Evolutionary conservation across 1,284 basidiomycete genomes (phyloP), one percentile per base, ranked within the genome.

Genomic region (Apiotrichum domesticum): DNA sequence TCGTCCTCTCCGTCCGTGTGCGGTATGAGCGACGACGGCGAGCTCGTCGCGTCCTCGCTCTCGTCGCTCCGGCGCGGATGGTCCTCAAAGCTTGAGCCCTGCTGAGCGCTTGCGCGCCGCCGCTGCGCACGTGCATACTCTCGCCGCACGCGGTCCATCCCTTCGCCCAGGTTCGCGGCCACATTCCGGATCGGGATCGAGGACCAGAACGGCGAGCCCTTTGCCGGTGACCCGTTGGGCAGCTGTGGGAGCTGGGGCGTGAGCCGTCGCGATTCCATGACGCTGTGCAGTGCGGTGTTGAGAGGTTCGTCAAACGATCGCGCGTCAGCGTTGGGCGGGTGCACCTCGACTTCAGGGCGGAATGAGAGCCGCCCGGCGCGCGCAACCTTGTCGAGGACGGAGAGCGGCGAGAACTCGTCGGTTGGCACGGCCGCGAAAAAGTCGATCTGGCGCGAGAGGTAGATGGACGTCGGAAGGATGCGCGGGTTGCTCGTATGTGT

Each of bases 401-500:
- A 83, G 37, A 90, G 80, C 9, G 88, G 83, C 0, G 86, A 84
- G 63, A 87, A 87, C 62, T 89, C 89, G 68, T 91, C 88, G 61
- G 87, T 86, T 1, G 84, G 82, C 10, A 64, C 62, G 0, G 90
- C 80, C 1, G 83, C 80, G 64, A 84, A 82, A 78, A 92, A 93
- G 8, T 84, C 79, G 71, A 91, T 87, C 61, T 92, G 88, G 63
- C 88, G 87, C 0, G 85, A 84, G 11, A 89, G 82, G 70, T 92
- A 92, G 42, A 94, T 80, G 0, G 87, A 80, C 0, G 84, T 80
- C 1, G 88, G 86, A 1, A 88, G 79, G 32, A 88, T 77, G 2
- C 75, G 79, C 0, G 80, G 77, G 2, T 83, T 83, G 5, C 76
- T 77, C 2, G 84, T 84, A 70, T 78, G 83, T 0, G 88, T 90